Conservation (phyloP, 163 green algal species). For the Scenedesmus sp. region DNA sequence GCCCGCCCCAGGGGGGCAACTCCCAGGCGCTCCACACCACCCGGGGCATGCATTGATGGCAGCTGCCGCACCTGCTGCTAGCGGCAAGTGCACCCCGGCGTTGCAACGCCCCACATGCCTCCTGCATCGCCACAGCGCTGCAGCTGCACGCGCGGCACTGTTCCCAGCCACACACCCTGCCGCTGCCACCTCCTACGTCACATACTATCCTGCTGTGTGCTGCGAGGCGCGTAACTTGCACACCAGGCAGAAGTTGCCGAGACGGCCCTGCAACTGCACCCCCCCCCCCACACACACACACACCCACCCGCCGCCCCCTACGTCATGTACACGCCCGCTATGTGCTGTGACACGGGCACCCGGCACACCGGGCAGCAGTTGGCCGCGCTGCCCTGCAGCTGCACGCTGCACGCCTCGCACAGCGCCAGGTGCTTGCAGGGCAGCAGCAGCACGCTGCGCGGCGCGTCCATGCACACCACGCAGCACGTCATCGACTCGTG, state of each 20-base stretch:
- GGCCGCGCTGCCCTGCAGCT: not conserved
- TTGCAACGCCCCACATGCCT: too few species aligned
- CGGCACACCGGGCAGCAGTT: constrained; percentile 39
- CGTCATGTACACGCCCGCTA: constrained; percentile 42
- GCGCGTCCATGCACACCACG: constrained; percentile 45
- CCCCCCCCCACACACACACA: not conserved
- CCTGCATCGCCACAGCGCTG: not conserved
- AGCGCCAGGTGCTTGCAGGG: constrained; percentile 45
- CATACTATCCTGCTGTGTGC: constrained; percentile 1
- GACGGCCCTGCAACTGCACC: not conserved
- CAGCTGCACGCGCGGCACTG: too few species aligned
- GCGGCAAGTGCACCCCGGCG: too few species aligned
- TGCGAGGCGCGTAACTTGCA: not conserved
- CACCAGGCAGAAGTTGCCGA: not conserved
- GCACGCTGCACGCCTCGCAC: constrained; percentile 23
- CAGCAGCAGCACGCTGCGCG: constrained; percentile 35
- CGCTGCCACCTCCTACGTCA: not conserved
- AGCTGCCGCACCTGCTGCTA: not conserved
- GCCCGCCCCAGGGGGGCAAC: too few species aligned
- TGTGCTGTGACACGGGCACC: constrained; percentile 35
- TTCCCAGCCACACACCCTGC: too few species aligned
- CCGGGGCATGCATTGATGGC: not conserved
- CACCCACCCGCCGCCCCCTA: not conserved
- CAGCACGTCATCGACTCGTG: constrained; percentile 43
- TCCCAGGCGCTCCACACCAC: too few species aligned